Conservation (phyloP, 2,329 filamentous ascomycete species). For the Colletotrichum cereale region DNA sequence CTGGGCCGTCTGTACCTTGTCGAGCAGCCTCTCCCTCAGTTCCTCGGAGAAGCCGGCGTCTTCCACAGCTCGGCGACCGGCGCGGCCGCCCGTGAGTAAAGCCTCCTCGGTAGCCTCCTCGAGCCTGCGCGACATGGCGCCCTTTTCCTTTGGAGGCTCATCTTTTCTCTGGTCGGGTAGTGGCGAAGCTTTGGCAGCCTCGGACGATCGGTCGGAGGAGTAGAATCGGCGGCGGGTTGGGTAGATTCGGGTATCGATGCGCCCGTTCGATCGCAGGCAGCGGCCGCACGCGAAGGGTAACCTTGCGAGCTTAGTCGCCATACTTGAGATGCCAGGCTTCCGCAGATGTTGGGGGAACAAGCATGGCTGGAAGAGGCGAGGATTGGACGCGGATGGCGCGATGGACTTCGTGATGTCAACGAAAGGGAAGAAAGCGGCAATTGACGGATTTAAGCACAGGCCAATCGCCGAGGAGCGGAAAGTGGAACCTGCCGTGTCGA, state of each 20-base stretch:
- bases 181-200: constrained; percentile 4
- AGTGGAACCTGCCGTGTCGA: background rate
- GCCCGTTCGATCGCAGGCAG: background rate
- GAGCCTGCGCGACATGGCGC: constrained; percentile 68
- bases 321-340: constrained; percentile 16
- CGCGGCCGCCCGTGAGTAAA: constrained; percentile 68
- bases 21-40: constrained; percentile 68
- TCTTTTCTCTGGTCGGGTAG: background rate
- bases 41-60: constrained; percentile 75
- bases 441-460: constrained; percentile 37
- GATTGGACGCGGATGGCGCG: background rate
- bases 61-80: constrained; percentile 70
- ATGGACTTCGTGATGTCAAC: constrained; percentile 34
- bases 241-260: background rate
- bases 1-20: constrained; percentile 67
- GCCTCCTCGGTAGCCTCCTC: constrained; percentile 74
- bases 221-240: constrained; percentile 10
- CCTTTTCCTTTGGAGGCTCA: constrained; percentile 42
- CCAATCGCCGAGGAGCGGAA: constrained; percentile 1
- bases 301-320: constrained; percentile 30
- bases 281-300: constrained; percentile 11
- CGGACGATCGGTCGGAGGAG: constrained; percentile 30
- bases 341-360: background rate
- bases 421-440: constrained; percentile 33
- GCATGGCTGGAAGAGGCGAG: constrained; percentile 1